Conservation (phyloP, 192 early-diverging fungal species). For the Podila clonocystis region DNA sequence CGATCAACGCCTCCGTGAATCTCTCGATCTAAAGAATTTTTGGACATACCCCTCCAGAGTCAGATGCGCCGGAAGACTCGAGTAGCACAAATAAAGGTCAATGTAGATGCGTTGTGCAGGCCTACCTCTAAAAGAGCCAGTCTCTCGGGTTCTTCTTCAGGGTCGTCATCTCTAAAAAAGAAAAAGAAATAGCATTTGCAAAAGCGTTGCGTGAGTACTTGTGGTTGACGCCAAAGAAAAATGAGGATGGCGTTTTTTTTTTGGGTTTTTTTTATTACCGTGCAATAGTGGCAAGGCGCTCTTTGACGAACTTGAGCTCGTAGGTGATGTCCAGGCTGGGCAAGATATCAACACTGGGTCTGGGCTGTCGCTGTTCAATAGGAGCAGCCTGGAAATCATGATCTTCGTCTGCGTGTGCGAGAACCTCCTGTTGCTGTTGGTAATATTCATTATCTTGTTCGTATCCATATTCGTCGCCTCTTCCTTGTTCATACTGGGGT, state of each 20-base stretch:
- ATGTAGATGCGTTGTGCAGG: no score
- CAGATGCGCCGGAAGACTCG: not conserved
- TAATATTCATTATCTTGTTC: not conserved
- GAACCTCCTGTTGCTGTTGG: not conserved
- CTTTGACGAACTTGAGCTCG: slow-evolving; percentile 3
- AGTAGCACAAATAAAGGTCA: not conserved
- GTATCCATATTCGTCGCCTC: not conserved
- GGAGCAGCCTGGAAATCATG: not conserved
- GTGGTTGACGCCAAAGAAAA: no score
- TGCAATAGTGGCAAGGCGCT: not conserved
- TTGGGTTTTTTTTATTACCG: not conserved
- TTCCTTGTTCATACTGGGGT: not conserved
- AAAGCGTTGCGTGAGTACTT: no score
- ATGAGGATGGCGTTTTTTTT: no score
- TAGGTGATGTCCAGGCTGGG: slow-evolving; percentile 2
- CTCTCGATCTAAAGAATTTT: slow-evolving; percentile 1
- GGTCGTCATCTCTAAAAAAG: not conserved
- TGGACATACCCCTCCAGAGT: no score
- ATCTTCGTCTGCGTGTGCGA: not conserved
- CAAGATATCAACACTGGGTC: not conserved
- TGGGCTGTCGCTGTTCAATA: not conserved
- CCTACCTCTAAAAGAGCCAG: not conserved
- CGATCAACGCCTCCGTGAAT: slow-evolving; percentile 1
- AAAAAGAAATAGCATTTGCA: not conserved
- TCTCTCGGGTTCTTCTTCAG: not conserved